A percentile compares a stretch with the other conserved stretches of the same genome.
These are phyloP conservation scores for Cutaneotrichosporon sp. DNA, from an alignment of 1,284 basidiomycete species.

Conservation along the genomic window DNA sequence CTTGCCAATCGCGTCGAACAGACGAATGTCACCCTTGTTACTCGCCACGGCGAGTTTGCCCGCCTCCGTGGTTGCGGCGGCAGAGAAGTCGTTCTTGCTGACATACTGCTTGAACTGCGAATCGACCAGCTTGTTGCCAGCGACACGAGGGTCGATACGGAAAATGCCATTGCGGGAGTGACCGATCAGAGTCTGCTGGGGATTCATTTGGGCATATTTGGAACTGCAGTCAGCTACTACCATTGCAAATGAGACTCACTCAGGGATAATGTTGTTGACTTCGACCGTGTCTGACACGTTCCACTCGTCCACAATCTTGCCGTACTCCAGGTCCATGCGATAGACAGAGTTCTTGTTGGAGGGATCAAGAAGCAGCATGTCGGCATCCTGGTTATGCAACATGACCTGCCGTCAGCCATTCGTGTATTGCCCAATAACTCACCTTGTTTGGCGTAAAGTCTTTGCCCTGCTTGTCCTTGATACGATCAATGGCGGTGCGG, in stretches of 20 bases:
- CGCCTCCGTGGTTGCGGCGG: slow-evolving; percentile 76
- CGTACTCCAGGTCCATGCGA: slow-evolving; percentile 88
- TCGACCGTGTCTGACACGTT: slow-evolving; percentile 84
- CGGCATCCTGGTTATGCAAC: slow-evolving; percentile 94
- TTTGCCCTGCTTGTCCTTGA: slow-evolving; percentile 76
- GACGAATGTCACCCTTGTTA: slow-evolving; percentile 91
- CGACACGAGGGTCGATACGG: slow-evolving; percentile 89
- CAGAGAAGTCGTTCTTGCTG: slow-evolving; percentile 92
- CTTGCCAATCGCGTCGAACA: slow-evolving; percentile 96
- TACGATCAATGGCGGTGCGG: slow-evolving; percentile 78
- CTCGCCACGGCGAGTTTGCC: slow-evolving; percentile 90
- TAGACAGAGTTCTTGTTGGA: slow-evolving; percentile 77
- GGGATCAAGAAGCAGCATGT: slow-evolving; percentile 92
- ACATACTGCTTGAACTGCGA: slow-evolving; percentile 95
- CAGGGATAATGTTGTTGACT: slow-evolving; percentile 84
- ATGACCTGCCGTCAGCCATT: slow-evolving; percentile 59
- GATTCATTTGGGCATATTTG: slow-evolving; percentile 93
- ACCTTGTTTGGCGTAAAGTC: slow-evolving; percentile 83
- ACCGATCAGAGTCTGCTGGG: slow-evolving; percentile 88
- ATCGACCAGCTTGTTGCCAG: slow-evolving; percentile 89
- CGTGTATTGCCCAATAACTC: slow-evolving; percentile 18
- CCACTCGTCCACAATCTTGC: slow-evolving; percentile 98
- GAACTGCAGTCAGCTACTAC: slow-evolving; percentile 44
- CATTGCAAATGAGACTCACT: slow-evolving; percentile 43
- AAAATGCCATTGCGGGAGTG: slow-evolving; percentile 84